A percentile compares a stretch with the other conserved stretches of the same genome.
Conservation (phyloP, 2,329 filamentous ascomycete genomes). For the Parastagonospora avenae region DNA sequence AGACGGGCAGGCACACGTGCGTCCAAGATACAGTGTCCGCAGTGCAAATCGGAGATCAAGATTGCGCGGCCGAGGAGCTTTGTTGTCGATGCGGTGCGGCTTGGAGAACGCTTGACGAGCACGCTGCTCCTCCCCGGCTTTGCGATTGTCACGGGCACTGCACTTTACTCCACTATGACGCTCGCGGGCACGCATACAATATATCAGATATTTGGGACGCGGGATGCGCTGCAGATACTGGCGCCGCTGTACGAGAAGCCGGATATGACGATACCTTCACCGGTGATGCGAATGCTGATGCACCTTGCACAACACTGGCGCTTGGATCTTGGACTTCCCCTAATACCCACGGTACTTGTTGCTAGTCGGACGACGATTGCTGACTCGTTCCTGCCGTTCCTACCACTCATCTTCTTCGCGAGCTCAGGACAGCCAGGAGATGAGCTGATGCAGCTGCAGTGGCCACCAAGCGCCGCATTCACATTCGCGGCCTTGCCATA, state of each 20-base stretch:
- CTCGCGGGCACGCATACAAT: constrained; percentile 67
- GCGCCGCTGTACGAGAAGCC: constrained; percentile 44
- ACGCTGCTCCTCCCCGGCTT: constrained; percentile 69
- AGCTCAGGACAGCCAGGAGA: constrained; percentile 55
- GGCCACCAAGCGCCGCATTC: constrained; percentile 70
- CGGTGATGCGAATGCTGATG: constrained; percentile 38
- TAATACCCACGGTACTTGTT: constrained; percentile 71
- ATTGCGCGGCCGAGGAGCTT: constrained; percentile 76
- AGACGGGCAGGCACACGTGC: constrained; percentile 51
- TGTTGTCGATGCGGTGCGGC: constrained; percentile 69
- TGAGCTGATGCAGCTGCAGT: constrained; percentile 59
- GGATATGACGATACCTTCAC: constrained; percentile 36
- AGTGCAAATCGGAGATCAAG: constrained; percentile 83
- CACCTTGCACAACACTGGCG: constrained; percentile 52
- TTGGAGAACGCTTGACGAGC: constrained; percentile 61
- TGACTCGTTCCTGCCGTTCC: constrained; percentile 66
- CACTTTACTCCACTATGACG: constrained; percentile 52
- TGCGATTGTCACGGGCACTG: constrained; percentile 59
- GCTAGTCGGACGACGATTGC: constrained; percentile 69
- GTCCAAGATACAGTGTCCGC: constrained; percentile 78
- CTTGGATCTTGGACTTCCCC: constrained; percentile 64
- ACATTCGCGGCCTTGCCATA: constrained; percentile 71
- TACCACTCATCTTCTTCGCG: constrained; percentile 66
- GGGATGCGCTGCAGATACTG: constrained; percentile 64
- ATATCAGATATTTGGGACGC: constrained; percentile 67